Base-by-base conservation (phyloP, 164 flowering plant species). In the Chimonanthus praecox region DNA sequence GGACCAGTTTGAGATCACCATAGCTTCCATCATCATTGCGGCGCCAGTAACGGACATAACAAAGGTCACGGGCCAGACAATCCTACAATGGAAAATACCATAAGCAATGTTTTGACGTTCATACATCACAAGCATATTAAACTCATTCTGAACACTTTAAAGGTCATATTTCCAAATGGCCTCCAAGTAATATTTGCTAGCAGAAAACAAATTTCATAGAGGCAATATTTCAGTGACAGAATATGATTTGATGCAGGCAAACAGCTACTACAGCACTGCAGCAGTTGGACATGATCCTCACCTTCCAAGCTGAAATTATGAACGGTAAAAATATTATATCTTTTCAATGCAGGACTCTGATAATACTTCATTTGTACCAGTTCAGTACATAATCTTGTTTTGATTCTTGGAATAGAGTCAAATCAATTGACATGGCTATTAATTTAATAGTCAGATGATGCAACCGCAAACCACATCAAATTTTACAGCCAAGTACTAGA, bases 11-110 rank as follows among this genome's bases (percentile, higher is more conserved):
- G 73, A 61, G 15, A 77, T 72, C 78, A 89, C 99, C 99, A 81
- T 96, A 96, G 78, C 98, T 96, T 73, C 99, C 99, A 86, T 96
- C 97, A 83, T 96, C 99, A 86, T 96, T 96, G 49, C 99, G 89
- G 6, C 99, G 94, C 99, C 99, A 96, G 70, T 96, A 96, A 33
- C 99, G 92, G 50, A 94, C 94, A 86, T 96, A 96, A 76, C 99
- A 96, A 68, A 96, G 99, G 80, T 96, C 99, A 73, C 99, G 99
- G 97, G 99, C 99, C 99, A 96, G 7, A 94, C 91, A 75, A 92
- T 72, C 88, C 99, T 96, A 88, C 51, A 82, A 54, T 15, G 73
- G 48, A 49, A 71, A 70, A 33, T 64, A 64, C 7, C 43, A 13
- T 50, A 20, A 47, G 47, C 45, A 16, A 60, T 6, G 7, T 5